phyloP scores from a whole-genome alignment of 192 early-diverging fungal genomes.

The Backusella parvicylindrica region DNA sequence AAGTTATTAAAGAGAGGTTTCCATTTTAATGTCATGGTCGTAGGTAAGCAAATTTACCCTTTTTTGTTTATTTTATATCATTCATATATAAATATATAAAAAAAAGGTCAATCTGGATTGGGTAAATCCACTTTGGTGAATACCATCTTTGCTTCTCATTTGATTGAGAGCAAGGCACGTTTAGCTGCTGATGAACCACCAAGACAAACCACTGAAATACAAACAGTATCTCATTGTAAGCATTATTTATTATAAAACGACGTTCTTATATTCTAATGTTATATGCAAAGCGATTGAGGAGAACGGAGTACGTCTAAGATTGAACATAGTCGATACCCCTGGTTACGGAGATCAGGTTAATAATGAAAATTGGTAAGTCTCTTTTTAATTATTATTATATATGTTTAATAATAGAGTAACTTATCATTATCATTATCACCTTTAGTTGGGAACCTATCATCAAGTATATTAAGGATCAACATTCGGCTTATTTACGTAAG shows the following conservation, averaged over 20 bases:
- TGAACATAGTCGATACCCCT: conserved; percentile 97
- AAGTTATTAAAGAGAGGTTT: conserved; percentile 96
- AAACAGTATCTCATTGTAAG: conserved; percentile 81
- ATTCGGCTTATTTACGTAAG: conserved; percentile 88
- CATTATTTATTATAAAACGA: background rate
- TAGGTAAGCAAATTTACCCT: conserved; percentile 55
- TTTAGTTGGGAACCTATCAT: conserved; percentile 94
- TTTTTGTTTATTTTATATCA: background rate
- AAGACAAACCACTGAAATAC: conserved; percentile 94
- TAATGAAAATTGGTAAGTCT: conserved; percentile 86
- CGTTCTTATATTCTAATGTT: background rate
- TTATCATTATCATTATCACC: background rate
- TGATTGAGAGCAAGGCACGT: conserved; percentile 89
- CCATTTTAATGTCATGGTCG: conserved; percentile 96
- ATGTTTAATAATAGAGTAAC: conserved; percentile 93
- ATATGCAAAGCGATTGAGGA: conserved; percentile 79
- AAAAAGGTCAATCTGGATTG: conserved; percentile 85
- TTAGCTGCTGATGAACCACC: conserved; percentile 74
- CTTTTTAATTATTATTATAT: conserved; percentile 81
- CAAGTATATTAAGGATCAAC: conserved; percentile 99
- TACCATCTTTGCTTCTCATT: conserved; percentile 93
- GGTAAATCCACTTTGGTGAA: conserved; percentile 98
- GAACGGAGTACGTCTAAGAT: conserved; percentile 86
- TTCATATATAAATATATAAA: background rate
- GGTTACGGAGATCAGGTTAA: conserved; percentile 98